Evolutionary conservation across 2,329 filamentous ascomycete genomes (phyloP), one percentile per base, ranked within the genome.

Genomic region (Colletotrichum costaricense): DNA sequence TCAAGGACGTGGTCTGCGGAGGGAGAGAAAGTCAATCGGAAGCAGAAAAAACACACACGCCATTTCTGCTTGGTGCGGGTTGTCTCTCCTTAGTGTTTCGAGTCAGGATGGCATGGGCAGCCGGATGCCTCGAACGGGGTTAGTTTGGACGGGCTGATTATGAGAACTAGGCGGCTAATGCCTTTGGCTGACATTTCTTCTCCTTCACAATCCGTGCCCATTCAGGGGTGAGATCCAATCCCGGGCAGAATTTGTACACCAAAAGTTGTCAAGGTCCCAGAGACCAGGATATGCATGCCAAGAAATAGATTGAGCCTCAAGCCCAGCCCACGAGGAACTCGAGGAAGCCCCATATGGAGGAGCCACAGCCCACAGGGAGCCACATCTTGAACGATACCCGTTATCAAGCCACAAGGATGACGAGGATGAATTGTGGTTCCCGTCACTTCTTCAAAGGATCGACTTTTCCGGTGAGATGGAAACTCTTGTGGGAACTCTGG

Each of bases 281-380:
- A 60, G 46, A 42, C 54, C 24, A 33, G 60, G 67, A 62, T 70
- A 49, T 65, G 67, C 70, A 70, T 63, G 65, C 65, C 65, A 69
- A 57, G 70, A 11, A 22, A 46, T 33, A 52, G 19, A 70, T 60
- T 73, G 70, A 73, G 70, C 60, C 70, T 73, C 70, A 69, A 69
- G 52, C 38, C 59, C 38, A 35, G 54, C 66, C 46, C 59, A 24
- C 66, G 11, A 35, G 8, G 19, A 38, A 52, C 59, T 35, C 30
- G 14, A 24, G 19, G n/a, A 49, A 42, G 38, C 42, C 42, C 42
- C 42, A 49, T 49, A 49, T 49, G 3, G 42, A 49, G 42, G 42
- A 49, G 42, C 55, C 33, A 8, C 22, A 30, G 26, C 6, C 55
- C 33, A 8, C 22, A 30, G 26, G 16, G 30, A 60, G 63, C 63